Evolutionary conservation across 2,329 filamentous ascomycete species (phyloP), one percentile per base, ranked within the genome.

Genomic region (Clonostachys chloroleuca): DNA sequence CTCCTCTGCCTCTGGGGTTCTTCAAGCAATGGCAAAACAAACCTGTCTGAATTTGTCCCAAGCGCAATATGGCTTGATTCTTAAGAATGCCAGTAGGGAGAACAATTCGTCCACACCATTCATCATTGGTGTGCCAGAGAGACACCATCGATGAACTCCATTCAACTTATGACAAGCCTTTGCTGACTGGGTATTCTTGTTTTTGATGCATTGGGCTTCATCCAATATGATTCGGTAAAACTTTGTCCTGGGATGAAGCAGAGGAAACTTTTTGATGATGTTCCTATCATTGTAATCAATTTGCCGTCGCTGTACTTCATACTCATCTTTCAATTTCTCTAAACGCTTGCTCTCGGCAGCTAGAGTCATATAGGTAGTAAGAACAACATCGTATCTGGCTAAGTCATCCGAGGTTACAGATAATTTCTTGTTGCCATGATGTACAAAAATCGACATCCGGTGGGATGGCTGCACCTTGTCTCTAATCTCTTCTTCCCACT

Each of bases 51-150:
- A 95, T 18, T 70, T 68, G 0, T 78, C 68, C 68, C 78, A 78
- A 13, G 79, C 72, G 55, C 78, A 80, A 63, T 94, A 95, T 3
- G 89, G 90, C 50, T 77, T 77, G 59, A 95, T 92, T 3, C 77
- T 74, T 14, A 95, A 73, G 58, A 95, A 96, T 3, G 80, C 78
- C 41, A 96, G 73, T 17, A 95, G 68, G 1, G 89, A 87, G 57
- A 81, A 91, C 4, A 95, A 72, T 56, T 96, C 92, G 20, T 80
- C 73, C 4, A 92, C 81, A 12, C 77, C 82, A 56, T 96, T 96
- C 86, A 94, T 94, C 75, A 95, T 92, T 0, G 89, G 89, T 0
- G 89, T 94, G 46, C 89, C 89, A 0, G 87, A 90, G 18, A 94
- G 67, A 3, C 85, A 84, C 91, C 91, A 96, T 54, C 86, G 77